These are phyloP conservation scores for Microsporum ferrugineum DNA, from an alignment of 2,329 filamentous ascomycete genomes.

Conservation along the genomic window DNA sequence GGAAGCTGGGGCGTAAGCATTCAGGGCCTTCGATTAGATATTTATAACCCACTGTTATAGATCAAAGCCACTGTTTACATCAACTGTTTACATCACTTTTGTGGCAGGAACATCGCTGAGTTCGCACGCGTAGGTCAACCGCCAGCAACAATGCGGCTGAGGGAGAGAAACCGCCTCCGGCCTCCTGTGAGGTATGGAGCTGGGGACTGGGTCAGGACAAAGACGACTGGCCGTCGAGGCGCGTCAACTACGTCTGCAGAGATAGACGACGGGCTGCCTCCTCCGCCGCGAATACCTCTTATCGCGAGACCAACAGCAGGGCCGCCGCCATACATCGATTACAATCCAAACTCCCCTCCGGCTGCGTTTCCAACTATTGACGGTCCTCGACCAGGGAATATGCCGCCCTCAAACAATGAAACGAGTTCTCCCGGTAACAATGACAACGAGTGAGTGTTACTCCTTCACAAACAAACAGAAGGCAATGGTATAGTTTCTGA, in stretches of 20 bases:
- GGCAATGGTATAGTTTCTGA: background rate
- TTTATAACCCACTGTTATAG: background rate
- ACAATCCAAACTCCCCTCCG: slow-evolving; percentile 30
- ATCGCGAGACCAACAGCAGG: slow-evolving; percentile 8
- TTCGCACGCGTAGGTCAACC: background rate
- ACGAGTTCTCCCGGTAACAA: background rate
- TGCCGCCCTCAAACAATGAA: background rate
- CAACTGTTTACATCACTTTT: background rate
- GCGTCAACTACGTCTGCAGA: background rate
- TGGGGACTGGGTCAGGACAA: slow-evolving; percentile 1
- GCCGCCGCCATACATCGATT: slow-evolving; percentile 21
- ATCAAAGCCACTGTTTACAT: slow-evolving; percentile 1
- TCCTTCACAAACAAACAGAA: background rate
- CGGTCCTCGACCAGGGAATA: background rate
- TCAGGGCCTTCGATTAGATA: background rate
- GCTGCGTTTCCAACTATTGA: slow-evolving; percentile 34
- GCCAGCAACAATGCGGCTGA: slow-evolving; percentile 6
- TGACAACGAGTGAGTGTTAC: background rate
- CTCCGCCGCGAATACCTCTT: slow-evolving; percentile 11
- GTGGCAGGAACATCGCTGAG: background rate
- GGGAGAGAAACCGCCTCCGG: slow-evolving; percentile 5
- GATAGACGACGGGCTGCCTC: background rate
- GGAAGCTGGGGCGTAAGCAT: background rate
- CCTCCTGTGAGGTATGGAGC: slow-evolving; percentile 8
- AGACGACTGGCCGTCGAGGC: background rate